phyloP scores from a whole-genome alignment of 2,329 filamentous ascomycete genomes.

The Bipolaris bicolor region DNA sequence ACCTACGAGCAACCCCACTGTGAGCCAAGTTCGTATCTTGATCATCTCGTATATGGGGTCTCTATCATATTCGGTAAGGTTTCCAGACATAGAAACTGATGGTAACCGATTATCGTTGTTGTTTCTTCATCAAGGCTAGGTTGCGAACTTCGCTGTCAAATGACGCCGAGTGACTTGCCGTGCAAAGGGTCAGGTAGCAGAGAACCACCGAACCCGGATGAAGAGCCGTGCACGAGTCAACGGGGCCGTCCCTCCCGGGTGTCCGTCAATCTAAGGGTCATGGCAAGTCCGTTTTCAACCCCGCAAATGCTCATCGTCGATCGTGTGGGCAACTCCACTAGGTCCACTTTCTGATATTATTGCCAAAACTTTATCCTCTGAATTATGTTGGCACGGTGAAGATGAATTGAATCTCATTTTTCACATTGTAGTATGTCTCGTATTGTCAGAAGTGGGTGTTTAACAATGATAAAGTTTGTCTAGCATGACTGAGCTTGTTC shows the following conservation, averaged over 20 bases:
- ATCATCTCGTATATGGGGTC: too few relatives aligned
- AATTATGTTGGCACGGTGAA: neutral
- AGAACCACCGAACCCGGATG: slow-evolving; percentile 38
- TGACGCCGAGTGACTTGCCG: slow-evolving; percentile 25
- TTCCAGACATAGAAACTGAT: neutral
- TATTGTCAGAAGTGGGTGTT: neutral
- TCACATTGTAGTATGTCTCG: neutral
- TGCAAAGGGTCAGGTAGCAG: slow-evolving; percentile 39
- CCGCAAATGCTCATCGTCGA: too few relatives aligned
- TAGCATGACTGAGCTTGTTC: neutral
- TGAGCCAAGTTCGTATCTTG: too few relatives aligned
- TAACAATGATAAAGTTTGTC: neutral
- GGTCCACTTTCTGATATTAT: neutral
- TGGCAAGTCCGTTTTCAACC: too few relatives aligned
- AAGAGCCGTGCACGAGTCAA: neutral
- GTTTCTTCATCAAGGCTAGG: slow-evolving; percentile 11
- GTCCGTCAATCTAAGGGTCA: too few relatives aligned
- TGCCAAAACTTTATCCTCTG: neutral
- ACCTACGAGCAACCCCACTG: too few relatives aligned
- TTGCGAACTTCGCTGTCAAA: neutral
- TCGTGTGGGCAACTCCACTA: neutral
- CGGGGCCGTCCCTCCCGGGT: neutral
- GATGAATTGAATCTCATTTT: neutral
- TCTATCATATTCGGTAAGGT: neutral
- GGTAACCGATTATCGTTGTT: neutral